phyloP scores from a whole-genome alignment of 768 basidiomycete genomes.

The Suillus paluster region DNA sequence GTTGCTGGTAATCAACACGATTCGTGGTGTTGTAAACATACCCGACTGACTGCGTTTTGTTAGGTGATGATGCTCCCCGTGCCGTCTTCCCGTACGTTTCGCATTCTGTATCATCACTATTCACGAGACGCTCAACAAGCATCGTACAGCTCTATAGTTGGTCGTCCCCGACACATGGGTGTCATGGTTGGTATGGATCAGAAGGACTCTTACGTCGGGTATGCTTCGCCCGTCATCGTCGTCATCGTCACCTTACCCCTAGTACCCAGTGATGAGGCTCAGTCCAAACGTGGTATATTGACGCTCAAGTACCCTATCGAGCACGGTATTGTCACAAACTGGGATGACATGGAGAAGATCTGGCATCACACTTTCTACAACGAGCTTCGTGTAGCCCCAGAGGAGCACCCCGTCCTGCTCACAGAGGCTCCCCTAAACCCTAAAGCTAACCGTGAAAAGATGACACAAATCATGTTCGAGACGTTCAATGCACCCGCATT shows the following conservation, averaged over 20 bases:
- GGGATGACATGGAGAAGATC: conserved; percentile 99
- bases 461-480: conserved; percentile 83
- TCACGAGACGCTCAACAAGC: not conserved
- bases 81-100: conserved; percentile 91
- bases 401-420: conserved; percentile 74
- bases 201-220: conserved; percentile 97
- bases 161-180: conserved; percentile 92
- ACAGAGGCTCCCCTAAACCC: conserved; percentile 78
- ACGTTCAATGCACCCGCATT: conserved; percentile 78
- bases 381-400: conserved; percentile 77
- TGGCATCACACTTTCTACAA: conserved; percentile 98
- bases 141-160: conserved; percentile 82
- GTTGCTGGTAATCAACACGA: conserved; percentile 58
- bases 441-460: conserved; percentile 74
- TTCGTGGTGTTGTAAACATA: not conserved
- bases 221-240: conserved; percentile 9
- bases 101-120: conserved; percentile 1
- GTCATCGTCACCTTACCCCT: conserved; percentile 3
- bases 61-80: conserved; percentile 88
- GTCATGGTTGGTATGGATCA: conserved; percentile 98
- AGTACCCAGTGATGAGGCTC: conserved; percentile 83
- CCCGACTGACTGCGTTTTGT: conserved; percentile 18
- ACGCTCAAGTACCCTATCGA: conserved; percentile 93
- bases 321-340: conserved; percentile 96
- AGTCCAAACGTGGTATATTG: conserved; percentile 94